Base-by-base conservation (phyloP, 768 basidiomycete species). In the Mycena maculata region DNA sequence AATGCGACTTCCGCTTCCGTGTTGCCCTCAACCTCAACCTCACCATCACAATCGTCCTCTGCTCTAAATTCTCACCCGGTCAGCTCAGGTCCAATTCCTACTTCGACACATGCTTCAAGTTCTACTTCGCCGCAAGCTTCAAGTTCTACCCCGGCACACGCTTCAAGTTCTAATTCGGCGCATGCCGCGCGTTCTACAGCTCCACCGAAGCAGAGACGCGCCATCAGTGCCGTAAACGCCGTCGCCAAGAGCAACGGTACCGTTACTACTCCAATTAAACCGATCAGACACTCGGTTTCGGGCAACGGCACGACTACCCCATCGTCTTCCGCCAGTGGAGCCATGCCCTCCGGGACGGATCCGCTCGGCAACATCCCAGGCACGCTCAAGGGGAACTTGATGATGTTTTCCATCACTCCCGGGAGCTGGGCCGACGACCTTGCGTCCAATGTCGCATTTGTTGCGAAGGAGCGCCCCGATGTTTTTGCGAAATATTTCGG, bases 341-440 rank as follows among this genome's bases (percentile, higher is more conserved):
- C n/a, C n/a, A n/a, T 25, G 4, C 27, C 54, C 4, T 18, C 39
- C n/a, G 18, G 45, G 8, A 48, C 47, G 25, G 47, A 38, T 49
- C 33, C 33, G 22, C 23, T 60, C 18, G 30, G 30, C 7, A 30
- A 16, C 10, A 33, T 58, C 44, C 28, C 42, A 33, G 30, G 44
- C 22, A 45, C 42, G 30, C 36, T 38, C 31, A 60, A 47, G 57
- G 57, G 44, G 22, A 59, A 60, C 47, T 16, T 60, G 33, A 48
- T 47, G 18, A 12, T 59, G 13, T 48, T 59, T 15, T 31, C 42
- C 11, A 18, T 59, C 20, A 7, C 5, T 1, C 57, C 57, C 10
- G 57, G 56, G 12, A 20, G 11, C 11, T 58, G 56, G 56, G 41
- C 42, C 27, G 22, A 48, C n/a, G 16, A 4, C 7, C 57, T 59